Base-by-base conservation (phyloP, 2,329 filamentous ascomycete genomes). In the Lachnellula willkommii region DNA sequence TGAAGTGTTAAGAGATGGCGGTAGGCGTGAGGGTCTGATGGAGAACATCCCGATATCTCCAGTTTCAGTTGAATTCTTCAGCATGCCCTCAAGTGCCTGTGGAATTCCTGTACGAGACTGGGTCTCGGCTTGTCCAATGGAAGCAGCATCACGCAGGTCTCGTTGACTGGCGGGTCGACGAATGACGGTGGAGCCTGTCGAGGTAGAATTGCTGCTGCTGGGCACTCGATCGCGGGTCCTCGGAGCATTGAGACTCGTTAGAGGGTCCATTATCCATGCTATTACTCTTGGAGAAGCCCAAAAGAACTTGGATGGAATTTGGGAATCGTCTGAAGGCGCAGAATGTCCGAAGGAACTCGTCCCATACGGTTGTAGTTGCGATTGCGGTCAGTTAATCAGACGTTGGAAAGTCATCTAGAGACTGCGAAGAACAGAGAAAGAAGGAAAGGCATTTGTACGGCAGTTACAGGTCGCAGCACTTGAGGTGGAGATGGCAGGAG, bases 21-120 rank as follows among this genome's bases (percentile, higher is more conserved):
- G 63, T 48, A 69, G 54, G 32, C 68, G 66, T 43, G 69, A 66
- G 7, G 77, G 72, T 47, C 73, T 75, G 61, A 83, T 81, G 51
- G 79, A 82, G 67, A 84, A 85, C 50, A 80, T 70, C 4, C 81
- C 82, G 61, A 84, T 82, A 61, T 86, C 81, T n/a, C 83, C 82
- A 8, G 82, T 84, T 65, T 86, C 83, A 1, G 82, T 85, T 1
- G 80, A 84, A 3, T 79, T 85, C 70, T 81, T 85, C 56, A 86
- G 73, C 83, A 86, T 85, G 67, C 81, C 79, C 62, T 83, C 78
- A n/a, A 85, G 70, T 2, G 79, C 79, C 5, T 77, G 80, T 0
- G 81, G 79, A 1, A 67, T 37, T 74, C 79, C 47, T 70, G 73
- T 14, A 78, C 72, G 50, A 78, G 69, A 28, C 68, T 66, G 32